Evolutionary conservation across 495 filamentous ascomycete species (phyloP).

Genomic region (Aspergillus coremiiformis): DNA sequence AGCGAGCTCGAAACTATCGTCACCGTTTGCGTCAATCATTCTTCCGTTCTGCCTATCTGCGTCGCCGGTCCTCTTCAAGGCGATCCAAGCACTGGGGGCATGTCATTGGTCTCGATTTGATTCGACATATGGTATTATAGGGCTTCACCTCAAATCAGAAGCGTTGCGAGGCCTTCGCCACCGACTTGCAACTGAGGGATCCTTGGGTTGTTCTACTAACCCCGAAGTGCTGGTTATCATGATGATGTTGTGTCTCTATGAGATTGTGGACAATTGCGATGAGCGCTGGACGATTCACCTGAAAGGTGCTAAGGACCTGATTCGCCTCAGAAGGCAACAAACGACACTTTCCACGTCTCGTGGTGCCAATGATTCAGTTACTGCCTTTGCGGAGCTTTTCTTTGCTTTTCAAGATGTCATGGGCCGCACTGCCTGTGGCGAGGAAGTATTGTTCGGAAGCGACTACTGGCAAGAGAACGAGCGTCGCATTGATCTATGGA

Average conservation of each 20-base stretch:
- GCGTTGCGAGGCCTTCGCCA: constrained; percentile 33
- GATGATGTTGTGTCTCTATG: constrained; percentile 42
- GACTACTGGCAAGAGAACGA: constrained; percentile 38
- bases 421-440: constrained; percentile 40
- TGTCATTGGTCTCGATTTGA: constrained; percentile 31
- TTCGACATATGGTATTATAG: constrained; percentile 23
- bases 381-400: constrained; percentile 36
- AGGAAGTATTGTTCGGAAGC: constrained; percentile 32
- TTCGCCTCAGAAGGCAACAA: constrained; percentile 29
- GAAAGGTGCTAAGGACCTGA: constrained; percentile 38
- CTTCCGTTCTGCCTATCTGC: constrained; percentile 34
- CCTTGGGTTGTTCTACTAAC: constrained; percentile 20
- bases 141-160: constrained; percentile 32
- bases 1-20: constrained; percentile 27
- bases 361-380: constrained; percentile 20
- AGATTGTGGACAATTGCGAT: constrained; percentile 41
- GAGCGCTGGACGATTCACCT: constrained; percentile 39
- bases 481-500: constrained; percentile 35
- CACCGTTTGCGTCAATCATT: constrained; percentile 38
- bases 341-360: constrained; percentile 6
- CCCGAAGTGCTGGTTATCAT: constrained; percentile 37
- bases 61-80: constrained; percentile 31
- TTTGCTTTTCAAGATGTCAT: constrained; percentile 45
- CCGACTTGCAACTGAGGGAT: constrained; percentile 22
- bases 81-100: constrained; percentile 35